Conservation (phyloP, 139 green algal species). For the Helicosporidium sp. region DNA sequence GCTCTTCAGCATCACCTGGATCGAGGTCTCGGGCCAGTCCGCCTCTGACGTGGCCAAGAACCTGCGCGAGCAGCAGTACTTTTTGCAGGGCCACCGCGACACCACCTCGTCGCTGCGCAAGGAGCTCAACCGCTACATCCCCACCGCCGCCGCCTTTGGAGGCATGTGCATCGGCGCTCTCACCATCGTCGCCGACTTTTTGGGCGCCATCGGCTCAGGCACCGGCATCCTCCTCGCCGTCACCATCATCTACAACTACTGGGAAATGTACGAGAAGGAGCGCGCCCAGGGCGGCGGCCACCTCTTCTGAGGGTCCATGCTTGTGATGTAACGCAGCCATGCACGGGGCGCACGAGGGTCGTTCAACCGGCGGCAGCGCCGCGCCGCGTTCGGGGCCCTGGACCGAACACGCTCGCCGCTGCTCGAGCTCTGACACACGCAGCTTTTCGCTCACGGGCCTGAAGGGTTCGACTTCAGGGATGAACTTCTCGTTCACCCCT, state of each 20-base stretch:
- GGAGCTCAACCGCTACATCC: slow-evolving; percentile 93
- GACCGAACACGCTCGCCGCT: no score
- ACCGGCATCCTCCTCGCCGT: slow-evolving; percentile 95
- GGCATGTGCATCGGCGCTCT: slow-evolving; percentile 98
- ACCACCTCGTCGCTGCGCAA: slow-evolving; percentile 68
- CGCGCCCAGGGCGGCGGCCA: slow-evolving; percentile 11
- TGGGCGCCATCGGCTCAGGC: slow-evolving; percentile 57
- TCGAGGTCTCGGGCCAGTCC: slow-evolving; percentile 90
- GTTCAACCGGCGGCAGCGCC: no score
- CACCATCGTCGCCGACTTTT: slow-evolving; percentile 96
- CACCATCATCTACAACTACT: slow-evolving; percentile 87
- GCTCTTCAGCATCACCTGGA: slow-evolving; percentile 99
- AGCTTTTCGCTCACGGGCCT: no score
- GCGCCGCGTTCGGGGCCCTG: no score
- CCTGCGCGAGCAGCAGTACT: slow-evolving; percentile 91
- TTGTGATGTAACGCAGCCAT: no score
- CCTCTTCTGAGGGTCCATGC: no score
- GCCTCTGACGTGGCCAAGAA: slow-evolving; percentile 91
- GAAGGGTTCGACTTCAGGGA: no score
- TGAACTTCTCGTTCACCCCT: no score
- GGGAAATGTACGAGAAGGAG: slow-evolving; percentile 29
- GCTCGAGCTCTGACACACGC: no score
- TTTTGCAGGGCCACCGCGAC: slow-evolving; percentile 55
- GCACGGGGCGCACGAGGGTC: no score
- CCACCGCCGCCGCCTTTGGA: slow-evolving; percentile 84